phyloP scores from a whole-genome alignment of 495 filamentous ascomycete species.

The Chlorociboria aeruginascens region DNA sequence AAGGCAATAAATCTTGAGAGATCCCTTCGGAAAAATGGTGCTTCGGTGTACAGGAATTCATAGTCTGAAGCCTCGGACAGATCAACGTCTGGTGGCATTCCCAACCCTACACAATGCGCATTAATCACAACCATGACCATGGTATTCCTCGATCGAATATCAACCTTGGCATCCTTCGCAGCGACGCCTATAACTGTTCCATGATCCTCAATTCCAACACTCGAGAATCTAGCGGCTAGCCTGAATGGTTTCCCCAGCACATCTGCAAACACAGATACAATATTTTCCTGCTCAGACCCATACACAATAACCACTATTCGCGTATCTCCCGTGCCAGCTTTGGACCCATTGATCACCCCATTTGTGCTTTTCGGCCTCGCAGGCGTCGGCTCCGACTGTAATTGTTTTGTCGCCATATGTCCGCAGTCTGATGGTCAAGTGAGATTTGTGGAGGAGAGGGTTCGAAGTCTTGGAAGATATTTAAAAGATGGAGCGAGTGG shows the following conservation, averaged over 20 bases:
- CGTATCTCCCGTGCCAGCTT: conserved; percentile 26
- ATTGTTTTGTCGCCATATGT: conserved; percentile 19
- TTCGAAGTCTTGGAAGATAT: not conserved
- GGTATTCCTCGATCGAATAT: conserved; percentile 38
- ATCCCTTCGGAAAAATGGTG: conserved; percentile 61
- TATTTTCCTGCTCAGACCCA: conserved; percentile 46
- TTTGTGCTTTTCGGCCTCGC: conserved; percentile 18
- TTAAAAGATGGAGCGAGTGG: not conserved
- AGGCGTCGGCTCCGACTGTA: conserved; percentile 19
- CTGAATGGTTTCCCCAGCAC: conserved; percentile 55
- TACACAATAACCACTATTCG: conserved; percentile 50
- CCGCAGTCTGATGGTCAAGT: not conserved
- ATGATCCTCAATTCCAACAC: conserved; percentile 27
- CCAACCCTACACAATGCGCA: conserved; percentile 58
- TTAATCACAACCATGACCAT: conserved; percentile 50
- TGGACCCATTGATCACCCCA: conserved; percentile 19
- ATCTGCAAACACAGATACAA: conserved; percentile 56
- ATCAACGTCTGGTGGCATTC: conserved; percentile 50
- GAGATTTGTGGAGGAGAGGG: conserved; percentile 2
- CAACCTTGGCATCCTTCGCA: conserved; percentile 36
- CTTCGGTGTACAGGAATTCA: conserved; percentile 68
- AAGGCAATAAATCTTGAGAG: conserved; percentile 65
- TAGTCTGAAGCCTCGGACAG: conserved; percentile 60
- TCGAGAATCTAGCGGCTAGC: conserved; percentile 38
- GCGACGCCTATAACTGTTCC: conserved; percentile 44